Conservation (phyloP, 306 rosid genomes). For the Dryas drummondii region DNA sequence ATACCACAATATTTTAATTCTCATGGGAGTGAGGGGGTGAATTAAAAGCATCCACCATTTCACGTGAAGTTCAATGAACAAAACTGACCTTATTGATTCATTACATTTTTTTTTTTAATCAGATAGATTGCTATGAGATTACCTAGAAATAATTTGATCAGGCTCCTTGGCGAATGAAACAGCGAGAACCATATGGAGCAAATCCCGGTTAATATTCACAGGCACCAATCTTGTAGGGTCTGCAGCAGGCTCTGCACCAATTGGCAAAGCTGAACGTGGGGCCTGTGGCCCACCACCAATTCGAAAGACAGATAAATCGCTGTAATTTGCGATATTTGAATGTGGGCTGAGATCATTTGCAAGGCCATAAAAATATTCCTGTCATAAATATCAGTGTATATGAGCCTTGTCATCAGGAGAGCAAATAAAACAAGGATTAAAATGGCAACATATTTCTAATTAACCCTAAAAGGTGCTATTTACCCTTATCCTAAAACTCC, state of each 20-base stretch:
- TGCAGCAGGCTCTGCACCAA: slow-evolving; percentile 97
- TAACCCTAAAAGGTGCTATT: neutral
- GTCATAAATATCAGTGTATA: slow-evolving; percentile 27
- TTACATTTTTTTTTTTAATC: neutral
- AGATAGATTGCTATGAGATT: slow-evolving; percentile 13
- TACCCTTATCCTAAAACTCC: slow-evolving; percentile 86
- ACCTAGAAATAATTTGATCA: slow-evolving; percentile 92
- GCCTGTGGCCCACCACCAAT: slow-evolving; percentile 98
- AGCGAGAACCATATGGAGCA: slow-evolving; percentile 79
- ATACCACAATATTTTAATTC: neutral
- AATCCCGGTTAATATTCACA: slow-evolving; percentile 72
- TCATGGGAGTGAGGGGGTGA: neutral
- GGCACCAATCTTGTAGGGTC: slow-evolving; percentile 87
- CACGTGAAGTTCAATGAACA: neutral
- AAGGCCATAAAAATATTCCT: slow-evolving; percentile 97
- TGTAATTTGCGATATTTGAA: slow-evolving; percentile 74
- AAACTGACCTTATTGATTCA: neutral
- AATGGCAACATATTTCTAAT: slow-evolving; percentile 8
- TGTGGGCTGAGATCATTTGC: slow-evolving; percentile 90
- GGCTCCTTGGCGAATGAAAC: slow-evolving; percentile 90
- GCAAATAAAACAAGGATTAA: slow-evolving; percentile 9
- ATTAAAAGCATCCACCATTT: neutral
- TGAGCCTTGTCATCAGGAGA: slow-evolving; percentile 16
- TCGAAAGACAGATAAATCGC: slow-evolving; percentile 75
- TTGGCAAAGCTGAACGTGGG: slow-evolving; percentile 94